Evolutionary conservation across 2,329 filamentous ascomycete genomes (phyloP).

Genomic region (Aspergillus sergii): DNA sequence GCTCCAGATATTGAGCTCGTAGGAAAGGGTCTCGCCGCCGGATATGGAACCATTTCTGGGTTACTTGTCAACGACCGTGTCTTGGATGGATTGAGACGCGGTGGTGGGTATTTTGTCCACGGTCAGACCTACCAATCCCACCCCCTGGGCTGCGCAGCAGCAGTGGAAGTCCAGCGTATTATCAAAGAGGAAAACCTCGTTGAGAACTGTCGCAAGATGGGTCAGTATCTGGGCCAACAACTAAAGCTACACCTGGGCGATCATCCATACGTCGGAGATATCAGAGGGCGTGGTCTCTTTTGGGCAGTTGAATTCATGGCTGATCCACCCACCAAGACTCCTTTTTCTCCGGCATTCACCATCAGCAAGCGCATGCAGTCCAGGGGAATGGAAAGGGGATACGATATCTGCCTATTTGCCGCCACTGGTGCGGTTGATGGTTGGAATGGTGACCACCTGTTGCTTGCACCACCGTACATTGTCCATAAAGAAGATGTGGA

Average conservation of each 20-base stretch:
- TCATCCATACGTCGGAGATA: constrained; percentile 50
- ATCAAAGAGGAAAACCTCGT: constrained; percentile 59
- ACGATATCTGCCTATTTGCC: constrained; percentile 9
- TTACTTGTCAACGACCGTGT: constrained; percentile 54
- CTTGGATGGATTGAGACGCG: constrained; percentile 39
- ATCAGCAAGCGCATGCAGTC: constrained; percentile 6
- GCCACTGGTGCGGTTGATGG: constrained; percentile 14
- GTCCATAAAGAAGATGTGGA: constrained; percentile 3
- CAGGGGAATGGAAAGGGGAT: constrained; percentile 11
- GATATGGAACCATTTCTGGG: constrained; percentile 47
- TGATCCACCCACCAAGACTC: constrained; percentile 14
- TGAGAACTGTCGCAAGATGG: constrained; percentile 32
- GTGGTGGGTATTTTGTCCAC: constrained; percentile 50
- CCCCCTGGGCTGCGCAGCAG: constrained; percentile 55
- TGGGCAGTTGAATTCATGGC: constrained; percentile 45
- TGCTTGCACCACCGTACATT: constrained; percentile 7
- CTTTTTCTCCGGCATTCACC: not conserved
- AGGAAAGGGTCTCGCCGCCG: constrained; percentile 57
- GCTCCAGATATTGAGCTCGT: constrained; percentile 59
- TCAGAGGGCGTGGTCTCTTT: constrained; percentile 59
- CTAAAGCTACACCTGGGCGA: constrained; percentile 29
- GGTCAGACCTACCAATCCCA: constrained; percentile 63
- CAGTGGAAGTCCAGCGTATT: constrained; percentile 61
- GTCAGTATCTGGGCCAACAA: constrained; percentile 12
- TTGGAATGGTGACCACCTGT: constrained; percentile 49